Evolutionary conservation across 139 green algal species (phyloP).

Genomic region (Micromonas pusilla): DNA sequence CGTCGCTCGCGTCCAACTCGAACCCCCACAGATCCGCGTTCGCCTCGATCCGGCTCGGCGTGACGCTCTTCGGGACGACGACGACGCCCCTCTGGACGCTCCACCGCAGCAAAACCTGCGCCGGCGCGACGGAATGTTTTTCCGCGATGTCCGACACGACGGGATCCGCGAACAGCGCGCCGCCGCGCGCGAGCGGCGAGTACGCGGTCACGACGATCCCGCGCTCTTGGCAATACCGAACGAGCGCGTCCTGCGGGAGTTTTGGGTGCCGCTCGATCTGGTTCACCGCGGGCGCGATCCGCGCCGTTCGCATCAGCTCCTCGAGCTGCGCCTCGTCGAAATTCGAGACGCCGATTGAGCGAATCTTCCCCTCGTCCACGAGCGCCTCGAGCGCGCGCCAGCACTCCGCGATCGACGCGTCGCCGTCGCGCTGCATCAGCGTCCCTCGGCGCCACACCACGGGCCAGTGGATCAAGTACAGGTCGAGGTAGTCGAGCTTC

Average conservation of each 20-base stretch:
- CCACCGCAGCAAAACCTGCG: slow-evolving; percentile 63
- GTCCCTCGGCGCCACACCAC: slow-evolving; percentile 10
- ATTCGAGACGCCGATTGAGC: slow-evolving; percentile 28
- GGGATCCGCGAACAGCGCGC: background rate
- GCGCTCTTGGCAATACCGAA: background rate
- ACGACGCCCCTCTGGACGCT: slow-evolving; percentile 55
- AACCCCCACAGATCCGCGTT: slow-evolving; percentile 41
- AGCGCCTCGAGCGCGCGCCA: slow-evolving; percentile 22
- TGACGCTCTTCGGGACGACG: slow-evolving; percentile 69
- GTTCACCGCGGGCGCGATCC: slow-evolving; percentile 18
- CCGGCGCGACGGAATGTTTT: background rate
- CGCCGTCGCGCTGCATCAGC: slow-evolving; percentile 6
- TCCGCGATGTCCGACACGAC: background rate
- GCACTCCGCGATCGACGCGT: slow-evolving; percentile 21
- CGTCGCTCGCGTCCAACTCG: slow-evolving; percentile 33
- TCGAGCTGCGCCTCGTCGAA: slow-evolving; percentile 23
- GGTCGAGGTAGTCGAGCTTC: slow-evolving; percentile 19
- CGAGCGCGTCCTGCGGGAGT: slow-evolving; percentile 1
- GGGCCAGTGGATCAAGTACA: slow-evolving; percentile 30
- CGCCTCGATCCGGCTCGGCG: slow-evolving; percentile 30
- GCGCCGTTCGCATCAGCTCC: background rate
- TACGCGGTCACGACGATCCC: slow-evolving; percentile 24
- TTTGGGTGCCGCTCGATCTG: slow-evolving; percentile 26
- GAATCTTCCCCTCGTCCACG: slow-evolving; percentile 10
- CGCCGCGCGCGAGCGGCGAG: slow-evolving; percentile 10